Base-by-base conservation (phyloP, 2,329 filamentous ascomycete species). In the Drechslerella coelobrocha region DNA sequence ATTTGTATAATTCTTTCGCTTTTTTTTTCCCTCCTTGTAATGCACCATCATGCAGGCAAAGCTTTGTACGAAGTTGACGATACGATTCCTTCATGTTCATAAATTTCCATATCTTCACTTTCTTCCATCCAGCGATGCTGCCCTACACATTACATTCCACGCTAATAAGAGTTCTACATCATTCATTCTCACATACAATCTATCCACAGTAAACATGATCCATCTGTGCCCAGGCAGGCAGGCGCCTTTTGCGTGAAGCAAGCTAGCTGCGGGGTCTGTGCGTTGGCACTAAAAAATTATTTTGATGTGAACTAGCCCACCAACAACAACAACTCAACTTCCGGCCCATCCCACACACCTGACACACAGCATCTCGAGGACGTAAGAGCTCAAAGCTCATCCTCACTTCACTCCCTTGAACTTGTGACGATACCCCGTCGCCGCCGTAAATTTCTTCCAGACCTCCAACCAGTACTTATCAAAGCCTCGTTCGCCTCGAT, bases 61-160 rank as follows among this genome's bases (percentile, higher is more conserved):
- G 66, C 66, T 71, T 71, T 71, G 66, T 71, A 71, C 66, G 66
- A 45, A 71, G 59, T 59, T 71, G 59, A 71, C 61, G 66, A 63
- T 45, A 45, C 41, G 65, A 62, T 69, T 51, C 48, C 62, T 71
- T 71, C 66, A 71, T 71, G 66, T 71, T 61, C 48, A 71, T 71
- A 71, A 63, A 29, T 71, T 71, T 55, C 24, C 47, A 34, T 34
- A 53, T 48, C 39, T 27, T 45, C 39, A n/a, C 23, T 31, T 43
- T 31, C 47, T 37, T 52, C 52, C 45, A 41, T 61, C 53, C 59
- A 54, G 57, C 57, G 51, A 62, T 52, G 41, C 23, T 41, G 24
- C 52, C 41, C 51, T 57, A 39, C 23, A 47, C 56, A 54, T 41
- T 26, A 27, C 34, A 26, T 51, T 34, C 26, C 52, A 31, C 47